Evolutionary conservation across 106 monocot genomes (phyloP).

Genomic region (Acanthochlamys bracteata): DNA sequence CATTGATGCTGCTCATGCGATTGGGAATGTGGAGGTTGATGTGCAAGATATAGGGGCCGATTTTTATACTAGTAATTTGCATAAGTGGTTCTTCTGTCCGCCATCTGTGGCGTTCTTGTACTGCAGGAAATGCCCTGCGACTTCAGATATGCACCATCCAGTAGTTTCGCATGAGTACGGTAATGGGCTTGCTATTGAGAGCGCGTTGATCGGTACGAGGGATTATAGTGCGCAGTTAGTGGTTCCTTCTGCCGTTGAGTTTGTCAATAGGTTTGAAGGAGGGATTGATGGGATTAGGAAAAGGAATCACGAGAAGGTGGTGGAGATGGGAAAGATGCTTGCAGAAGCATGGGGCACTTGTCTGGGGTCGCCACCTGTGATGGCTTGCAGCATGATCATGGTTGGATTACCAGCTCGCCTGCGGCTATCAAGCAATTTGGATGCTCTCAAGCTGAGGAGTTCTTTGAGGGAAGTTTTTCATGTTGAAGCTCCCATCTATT

Average conservation of each 20-base stretch:
- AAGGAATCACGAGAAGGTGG: constrained; percentile 38
- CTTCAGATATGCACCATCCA: constrained; percentile 24
- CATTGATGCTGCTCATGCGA: constrained; percentile 37
- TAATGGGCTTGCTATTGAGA: constrained; percentile 36
- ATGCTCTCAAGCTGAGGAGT: constrained; percentile 23
- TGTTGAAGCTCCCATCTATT: constrained; percentile 31
- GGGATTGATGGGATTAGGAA: constrained; percentile 31
- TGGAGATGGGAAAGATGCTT: constrained; percentile 40
- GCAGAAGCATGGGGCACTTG: constrained; percentile 30
- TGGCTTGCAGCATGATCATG: constrained; percentile 41
- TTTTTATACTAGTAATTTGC: constrained; percentile 42
- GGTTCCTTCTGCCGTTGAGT: constrained; percentile 25
- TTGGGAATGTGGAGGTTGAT: constrained; percentile 28
- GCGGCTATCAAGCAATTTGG: constrained; percentile 19
- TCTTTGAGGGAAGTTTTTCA: constrained; percentile 17
- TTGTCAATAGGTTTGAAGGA: constrained; percentile 38
- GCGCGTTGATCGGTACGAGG: constrained; percentile 37
- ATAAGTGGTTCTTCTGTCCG: constrained; percentile 52
- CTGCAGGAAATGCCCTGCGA: constrained; percentile 13
- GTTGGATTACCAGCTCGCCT: constrained; percentile 31
- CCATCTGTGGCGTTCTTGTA: constrained; percentile 35
- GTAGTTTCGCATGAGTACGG: constrained; percentile 45
- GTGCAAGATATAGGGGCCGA: constrained; percentile 41
- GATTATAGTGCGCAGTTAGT: constrained; percentile 47
- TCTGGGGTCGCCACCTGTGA: constrained; percentile 27